Base-by-base conservation (phyloP, 805 yeast genomes). In the Debaryomyces hansenii region DNA sequence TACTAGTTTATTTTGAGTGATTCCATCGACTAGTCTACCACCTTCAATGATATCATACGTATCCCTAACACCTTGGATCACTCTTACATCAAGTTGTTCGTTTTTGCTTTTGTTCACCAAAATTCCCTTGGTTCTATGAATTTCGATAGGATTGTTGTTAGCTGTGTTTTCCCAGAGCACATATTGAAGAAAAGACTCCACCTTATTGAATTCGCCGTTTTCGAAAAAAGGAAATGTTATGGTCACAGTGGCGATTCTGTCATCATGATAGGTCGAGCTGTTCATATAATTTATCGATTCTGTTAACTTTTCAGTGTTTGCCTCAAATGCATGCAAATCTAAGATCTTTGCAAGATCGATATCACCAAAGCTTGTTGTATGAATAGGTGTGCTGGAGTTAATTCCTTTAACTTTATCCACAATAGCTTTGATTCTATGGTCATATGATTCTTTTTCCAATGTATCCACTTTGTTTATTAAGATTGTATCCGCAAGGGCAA, bases 61-160 rank as follows among this genome's bases (percentile, higher is more conserved):
- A 45, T 90, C 94, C 49, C 98, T 75, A 0, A 94, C 99, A 10
- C 96, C 98, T 63, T 94, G 99, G 9, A 94, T 67, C 6, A 90
- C 87, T 52, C 79, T 75, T 18, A 77, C 82, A 6, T 62, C 64
- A 0, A 53, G 11, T 49, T 49, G 8, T 57, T 62, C 54, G 2
- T 60, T 62, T 6, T 64, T 59, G 7, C 16, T 31, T n/a, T 62
- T 56, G 27, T 47, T 43, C 50, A 83, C 76, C 6, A 90, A 52
- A 8, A 88, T 63, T 1, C 97, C 98, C 61, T 94, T 94, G 2
- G 86, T 70, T 51, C 98, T 70, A 55, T 90, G 96, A 2, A 94
- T 75, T 50, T 90, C 97, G 3, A 80, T 75, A 1, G 58, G 57
- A 27, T 65, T 64, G 2, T 66, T 77, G 20, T 67, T 72, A 28